These are phyloP conservation scores for Westerdykella aurantiaca DNA, from an alignment of 2,329 filamentous ascomycete species.

Conservation along the genomic window DNA sequence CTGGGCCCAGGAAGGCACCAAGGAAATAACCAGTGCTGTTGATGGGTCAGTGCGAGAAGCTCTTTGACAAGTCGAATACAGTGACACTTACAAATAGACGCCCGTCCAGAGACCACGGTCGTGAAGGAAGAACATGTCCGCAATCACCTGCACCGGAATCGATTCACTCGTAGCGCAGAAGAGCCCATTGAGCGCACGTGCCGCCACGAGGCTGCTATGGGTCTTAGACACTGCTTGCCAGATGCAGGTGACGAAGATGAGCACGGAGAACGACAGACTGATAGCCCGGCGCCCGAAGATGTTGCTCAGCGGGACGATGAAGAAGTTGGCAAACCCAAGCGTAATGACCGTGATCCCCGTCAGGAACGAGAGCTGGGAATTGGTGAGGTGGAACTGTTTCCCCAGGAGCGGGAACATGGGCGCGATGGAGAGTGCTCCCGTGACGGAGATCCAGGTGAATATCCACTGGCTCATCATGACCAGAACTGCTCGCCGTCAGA, in stretches of 20 bases:
- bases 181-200: constrained; percentile 40
- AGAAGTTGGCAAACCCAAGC: constrained; percentile 42
- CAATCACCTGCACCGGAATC: constrained; percentile 41
- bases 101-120: constrained; percentile 39
- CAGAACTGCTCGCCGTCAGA: constrained; percentile 18
- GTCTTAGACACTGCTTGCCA: constrained; percentile 43
- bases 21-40: constrained; percentile 38
- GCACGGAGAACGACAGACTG: constrained; percentile 36
- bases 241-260: constrained; percentile 40
- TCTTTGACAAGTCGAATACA: constrained; percentile 9
- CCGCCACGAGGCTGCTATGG: constrained; percentile 40
- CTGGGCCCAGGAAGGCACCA: constrained; percentile 41
- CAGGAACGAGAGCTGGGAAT: constrained; percentile 38
- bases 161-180: constrained; percentile 42
- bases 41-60: too few relatives aligned
- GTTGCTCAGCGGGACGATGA: constrained; percentile 42
- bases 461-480: constrained; percentile 37
- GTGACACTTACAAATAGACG: constrained; percentile 33
- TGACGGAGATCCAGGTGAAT: constrained; percentile 41
- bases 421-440: constrained; percentile 40
- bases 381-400: constrained; percentile 37
- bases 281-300: constrained; percentile 41
- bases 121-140: constrained; percentile 43
- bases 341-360: constrained; percentile 43
- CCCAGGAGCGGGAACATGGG: constrained; percentile 42